A percentile compares a stretch with the other conserved stretches of the same genome.
Evolutionary conservation across 495 filamentous ascomycete genomes (phyloP).

Genomic region (Geopyxis carbonaria): DNA sequence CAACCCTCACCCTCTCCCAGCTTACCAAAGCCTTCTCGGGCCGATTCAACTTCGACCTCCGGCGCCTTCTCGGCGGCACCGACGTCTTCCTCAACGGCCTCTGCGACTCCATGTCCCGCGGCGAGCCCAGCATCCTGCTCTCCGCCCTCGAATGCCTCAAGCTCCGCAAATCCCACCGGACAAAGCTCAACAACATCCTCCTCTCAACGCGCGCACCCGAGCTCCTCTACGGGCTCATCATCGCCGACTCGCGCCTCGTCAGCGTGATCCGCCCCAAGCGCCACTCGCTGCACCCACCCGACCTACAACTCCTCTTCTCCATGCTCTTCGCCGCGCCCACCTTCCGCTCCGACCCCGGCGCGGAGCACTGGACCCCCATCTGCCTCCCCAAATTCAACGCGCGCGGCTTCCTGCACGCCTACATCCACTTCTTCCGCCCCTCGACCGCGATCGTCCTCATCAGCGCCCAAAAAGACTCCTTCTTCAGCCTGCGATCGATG

Average conservation of each 20-base stretch:
- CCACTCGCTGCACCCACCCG: constrained; percentile 88
- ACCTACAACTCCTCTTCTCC: constrained; percentile 92
- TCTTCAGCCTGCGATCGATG: constrained; percentile 78
- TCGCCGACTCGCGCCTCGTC: constrained; percentile 84
- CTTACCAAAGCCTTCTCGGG: constrained; percentile 76
- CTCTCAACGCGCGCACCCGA: constrained; percentile 55
- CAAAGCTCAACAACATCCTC: constrained; percentile 70
- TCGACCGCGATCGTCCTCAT: constrained; percentile 86
- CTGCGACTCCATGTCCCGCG: constrained; percentile 83
- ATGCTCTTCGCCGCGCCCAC: constrained; percentile 96
- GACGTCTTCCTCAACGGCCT: constrained; percentile 81
- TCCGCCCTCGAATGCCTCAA: constrained; percentile 81
- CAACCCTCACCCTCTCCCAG: constrained; percentile 81
- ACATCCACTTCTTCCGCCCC: constrained; percentile 71
- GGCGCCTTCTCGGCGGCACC: constrained; percentile 83
- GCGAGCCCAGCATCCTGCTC: constrained; percentile 73
- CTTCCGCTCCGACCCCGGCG: constrained; percentile 64
- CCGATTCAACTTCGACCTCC: constrained; percentile 77
- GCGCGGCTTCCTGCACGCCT: constrained; percentile 96
- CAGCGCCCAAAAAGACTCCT: constrained; percentile 78
- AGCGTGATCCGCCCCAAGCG: constrained; percentile 86
- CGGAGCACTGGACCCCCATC: constrained; percentile 94
- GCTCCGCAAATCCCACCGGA: constrained; percentile 71
- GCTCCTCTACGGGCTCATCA: constrained; percentile 83
- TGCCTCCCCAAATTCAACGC: constrained; percentile 96